These are phyloP conservation scores for Raffaelea deltoideospora DNA, from an alignment of 2,329 filamentous ascomycete species.

Conservation along the genomic window DNA sequence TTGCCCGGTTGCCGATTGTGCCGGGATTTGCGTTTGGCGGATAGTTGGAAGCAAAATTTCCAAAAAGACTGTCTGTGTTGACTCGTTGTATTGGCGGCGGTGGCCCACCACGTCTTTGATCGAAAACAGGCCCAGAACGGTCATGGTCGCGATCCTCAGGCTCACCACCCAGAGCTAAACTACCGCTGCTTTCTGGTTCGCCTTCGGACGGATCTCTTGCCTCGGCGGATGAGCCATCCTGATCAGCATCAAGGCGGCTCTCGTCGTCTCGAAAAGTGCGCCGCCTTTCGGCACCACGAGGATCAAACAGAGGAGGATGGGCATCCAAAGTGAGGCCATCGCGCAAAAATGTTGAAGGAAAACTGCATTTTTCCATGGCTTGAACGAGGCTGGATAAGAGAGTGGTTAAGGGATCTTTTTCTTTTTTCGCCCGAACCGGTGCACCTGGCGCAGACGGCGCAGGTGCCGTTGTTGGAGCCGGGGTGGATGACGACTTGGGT, in stretches of 20 bases:
- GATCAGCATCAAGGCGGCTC: conserved; percentile 28
- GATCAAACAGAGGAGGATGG: conserved; percentile 69
- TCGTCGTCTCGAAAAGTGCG: conserved; percentile 64
- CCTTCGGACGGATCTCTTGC: conserved; percentile 45
- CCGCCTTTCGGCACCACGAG: conserved; percentile 67
- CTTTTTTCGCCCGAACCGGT: too few relatives aligned
- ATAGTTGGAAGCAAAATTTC: conserved; percentile 33
- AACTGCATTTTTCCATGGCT: conserved; percentile 20
- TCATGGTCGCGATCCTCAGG: conserved; percentile 61
- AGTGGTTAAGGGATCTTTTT: conserved; percentile 9
- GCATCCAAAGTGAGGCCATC: conserved; percentile 13
- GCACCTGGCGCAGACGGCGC: too few relatives aligned
- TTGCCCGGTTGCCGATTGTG: conserved; percentile 10
- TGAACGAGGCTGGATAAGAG: conserved; percentile 22
- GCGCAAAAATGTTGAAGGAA: conserved; percentile 14
- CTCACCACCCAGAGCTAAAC: conserved; percentile 79
- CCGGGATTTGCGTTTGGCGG: conserved; percentile 23
- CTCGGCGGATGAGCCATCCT: conserved; percentile 29
- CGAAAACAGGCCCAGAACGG: conserved; percentile 34
- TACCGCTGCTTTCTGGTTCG: conserved; percentile 65
- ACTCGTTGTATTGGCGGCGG: conserved; percentile 65
- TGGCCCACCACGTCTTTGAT: conserved; percentile 49
- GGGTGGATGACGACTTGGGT: too few relatives aligned
- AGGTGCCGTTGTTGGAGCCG: too few relatives aligned
- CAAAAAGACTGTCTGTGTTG: conserved; percentile 37